Conservation (phyloP, 768 basidiomycete genomes). For the Sporobolomyces roseus region DNA sequence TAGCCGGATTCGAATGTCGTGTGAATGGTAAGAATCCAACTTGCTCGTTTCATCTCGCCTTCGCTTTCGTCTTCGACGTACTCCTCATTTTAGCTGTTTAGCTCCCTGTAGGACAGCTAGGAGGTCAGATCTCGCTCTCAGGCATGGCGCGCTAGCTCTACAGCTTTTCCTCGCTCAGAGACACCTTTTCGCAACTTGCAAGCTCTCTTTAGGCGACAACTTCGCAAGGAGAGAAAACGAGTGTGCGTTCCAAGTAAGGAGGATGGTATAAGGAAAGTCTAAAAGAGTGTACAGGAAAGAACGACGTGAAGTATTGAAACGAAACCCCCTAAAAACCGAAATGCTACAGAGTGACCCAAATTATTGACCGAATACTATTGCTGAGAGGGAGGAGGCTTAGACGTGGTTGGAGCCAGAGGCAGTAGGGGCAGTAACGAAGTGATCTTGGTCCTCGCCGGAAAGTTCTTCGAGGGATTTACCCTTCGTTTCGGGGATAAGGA, state of each 20-base stretch:
- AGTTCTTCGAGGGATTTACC: constrained; percentile 47
- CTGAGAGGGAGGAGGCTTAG: neutral
- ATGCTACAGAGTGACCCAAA: neutral
- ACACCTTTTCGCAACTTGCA: neutral
- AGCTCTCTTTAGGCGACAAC: no score
- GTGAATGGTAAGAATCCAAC: no score
- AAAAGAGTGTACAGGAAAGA: neutral
- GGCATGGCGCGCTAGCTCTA: no score
- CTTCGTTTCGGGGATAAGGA: constrained; percentile 74
- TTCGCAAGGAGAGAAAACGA: neutral
- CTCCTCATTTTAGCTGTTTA: no score
- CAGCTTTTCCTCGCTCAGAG: neutral
- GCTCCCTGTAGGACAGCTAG: no score
- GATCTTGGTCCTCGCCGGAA: constrained; percentile 43
- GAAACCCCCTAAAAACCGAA: neutral
- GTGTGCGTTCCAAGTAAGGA: constrained; percentile 6
- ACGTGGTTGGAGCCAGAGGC: no score
- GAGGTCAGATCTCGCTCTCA: no score
- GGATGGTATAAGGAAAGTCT: neutral
- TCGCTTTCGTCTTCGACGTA: no score
- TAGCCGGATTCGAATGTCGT: no score
- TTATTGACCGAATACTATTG: neutral
- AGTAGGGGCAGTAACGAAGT: constrained; percentile 22
- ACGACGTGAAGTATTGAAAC: neutral
- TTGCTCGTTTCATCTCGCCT: no score